Evolutionary conservation across 352 stramenopile genomes (phyloP), one percentile per base, ranked within the genome.

Genomic region (Phytophthora cajani): DNA sequence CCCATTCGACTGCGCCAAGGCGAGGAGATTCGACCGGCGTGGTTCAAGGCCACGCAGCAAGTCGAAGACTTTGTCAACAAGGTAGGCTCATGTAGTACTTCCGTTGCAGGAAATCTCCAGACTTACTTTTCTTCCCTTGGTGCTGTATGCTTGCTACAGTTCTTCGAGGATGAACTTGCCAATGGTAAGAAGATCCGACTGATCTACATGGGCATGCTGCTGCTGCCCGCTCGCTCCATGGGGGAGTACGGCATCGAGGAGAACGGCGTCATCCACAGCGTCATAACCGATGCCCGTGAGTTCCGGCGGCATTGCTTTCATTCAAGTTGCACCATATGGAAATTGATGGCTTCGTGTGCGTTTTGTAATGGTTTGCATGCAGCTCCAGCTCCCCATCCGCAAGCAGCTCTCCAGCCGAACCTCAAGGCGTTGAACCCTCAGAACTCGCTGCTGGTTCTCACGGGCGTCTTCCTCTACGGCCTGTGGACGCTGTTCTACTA

Each of bases 181-280:
- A 72, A 80, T 42, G 76, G 71, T 19, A 91, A 90, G 61, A 89
- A 88, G 33, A 79, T 94, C 30, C 79, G 87, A 1, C 62, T 93
- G 23, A 93, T 94, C 68, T 92, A 93, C 76, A 92, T 92, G 87
- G 85, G 85, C 2, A 92, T 94, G 85, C 71, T 94, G 54, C 71
- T 94, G 17, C 71, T 89, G 33, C 72, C 70, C 23, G 81, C 77
- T 57, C 82, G 82, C 12, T 80, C 75, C 0, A 90, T 94, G 82
- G 84, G 85, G n/a, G 84, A 91, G 59, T 94, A 91, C 55, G 80
- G 85, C 47, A 91, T 93, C 52, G 85, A 91, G 67, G 81, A 92
- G 49, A 78, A 87, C 54, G 82, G 85, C 6, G 85, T 94, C 17
- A 90, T 94, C 58, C 84, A 94, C 66, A 81, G 77, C 62, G 84